Evolutionary conservation across 441 rosid species (phyloP).

Genomic region (Viola pubescens): DNA sequence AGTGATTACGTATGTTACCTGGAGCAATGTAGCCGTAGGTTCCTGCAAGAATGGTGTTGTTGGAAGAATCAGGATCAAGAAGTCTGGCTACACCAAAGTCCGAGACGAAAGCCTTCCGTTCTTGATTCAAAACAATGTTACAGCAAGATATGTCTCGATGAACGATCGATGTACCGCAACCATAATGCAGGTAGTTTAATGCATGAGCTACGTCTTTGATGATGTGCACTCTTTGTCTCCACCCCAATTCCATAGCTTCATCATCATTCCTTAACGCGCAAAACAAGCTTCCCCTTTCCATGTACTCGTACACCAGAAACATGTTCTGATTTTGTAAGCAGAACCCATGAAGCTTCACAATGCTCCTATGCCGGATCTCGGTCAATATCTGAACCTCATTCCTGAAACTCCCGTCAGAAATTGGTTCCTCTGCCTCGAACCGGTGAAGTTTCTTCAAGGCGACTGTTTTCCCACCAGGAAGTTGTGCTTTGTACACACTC

Average conservation of each 20-base stretch:
- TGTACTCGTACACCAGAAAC: slow-evolving; percentile 15
- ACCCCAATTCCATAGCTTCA: slow-evolving; percentile 5
- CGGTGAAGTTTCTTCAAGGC: slow-evolving; percentile 8
- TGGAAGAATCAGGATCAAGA: slow-evolving; percentile 21
- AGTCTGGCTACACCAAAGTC: slow-evolving; percentile 13
- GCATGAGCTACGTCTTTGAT: slow-evolving; percentile 6
- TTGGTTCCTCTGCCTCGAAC: slow-evolving; percentile 11
- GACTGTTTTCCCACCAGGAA: no score
- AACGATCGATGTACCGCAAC: background rate
- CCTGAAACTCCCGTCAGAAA: slow-evolving; percentile 9
- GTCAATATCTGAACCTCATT: slow-evolving; percentile 11
- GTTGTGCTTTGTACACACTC: background rate
- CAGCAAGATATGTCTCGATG: slow-evolving; percentile 13
- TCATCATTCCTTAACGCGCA: background rate
- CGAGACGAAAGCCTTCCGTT: background rate
- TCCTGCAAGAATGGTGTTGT: slow-evolving; percentile 12
- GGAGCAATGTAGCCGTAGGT: slow-evolving; percentile 28
- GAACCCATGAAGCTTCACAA: slow-evolving; percentile 7
- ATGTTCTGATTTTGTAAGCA: slow-evolving; percentile 8
- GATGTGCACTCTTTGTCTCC: slow-evolving; percentile 1
- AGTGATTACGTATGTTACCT: slow-evolving; percentile 6
- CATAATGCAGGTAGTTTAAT: slow-evolving; percentile 9
- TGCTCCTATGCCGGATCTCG: background rate
- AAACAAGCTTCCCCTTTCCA: slow-evolving; percentile 16
- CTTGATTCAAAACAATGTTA: slow-evolving; percentile 4